A percentile compares a stretch with the other conserved stretches of the same genome.
phyloP scores from a whole-genome alignment of 441 rosid species.

The Pelargonium cotyledonis region DNA sequence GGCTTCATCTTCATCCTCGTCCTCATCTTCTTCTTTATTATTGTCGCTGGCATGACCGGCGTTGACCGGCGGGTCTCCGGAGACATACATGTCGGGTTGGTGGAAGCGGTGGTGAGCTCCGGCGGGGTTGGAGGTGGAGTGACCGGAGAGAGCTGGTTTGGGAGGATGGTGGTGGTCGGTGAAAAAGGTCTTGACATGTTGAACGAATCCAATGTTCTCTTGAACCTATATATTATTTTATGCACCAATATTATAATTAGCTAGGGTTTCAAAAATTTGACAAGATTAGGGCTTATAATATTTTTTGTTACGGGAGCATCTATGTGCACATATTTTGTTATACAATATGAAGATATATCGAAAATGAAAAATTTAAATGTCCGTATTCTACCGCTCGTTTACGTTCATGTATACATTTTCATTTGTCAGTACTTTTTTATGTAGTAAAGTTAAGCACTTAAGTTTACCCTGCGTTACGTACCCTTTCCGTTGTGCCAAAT shows the following conservation, averaged over 20 bases:
- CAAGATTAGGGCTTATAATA: too few species aligned
- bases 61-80: slow-evolving; percentile 22
- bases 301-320: too few species aligned
- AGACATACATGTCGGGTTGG: slow-evolving; percentile 23
- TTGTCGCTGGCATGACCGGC: background rate
- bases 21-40: slow-evolving; percentile 23
- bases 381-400: too few species aligned
- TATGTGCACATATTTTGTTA: too few species aligned
- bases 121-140: slow-evolving; percentile 64
- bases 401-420: too few species aligned
- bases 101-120: slow-evolving; percentile 38
- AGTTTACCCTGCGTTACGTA: background rate
- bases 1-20: slow-evolving; percentile 29
- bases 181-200: slow-evolving; percentile 56
- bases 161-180: slow-evolving; percentile 39
- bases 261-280: too few species aligned
- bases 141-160: slow-evolving; percentile 70
- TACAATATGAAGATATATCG: too few species aligned
- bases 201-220: slow-evolving; percentile 48
- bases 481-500: slow-evolving; percentile 71
- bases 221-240: slow-evolving; percentile 32
- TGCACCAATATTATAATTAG: background rate
- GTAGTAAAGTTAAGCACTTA: too few species aligned
- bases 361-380: too few species aligned
- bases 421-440: too few species aligned